Evolutionary conservation across 306 rosid species (phyloP).

Genomic region (Lupinus albus): DNA sequence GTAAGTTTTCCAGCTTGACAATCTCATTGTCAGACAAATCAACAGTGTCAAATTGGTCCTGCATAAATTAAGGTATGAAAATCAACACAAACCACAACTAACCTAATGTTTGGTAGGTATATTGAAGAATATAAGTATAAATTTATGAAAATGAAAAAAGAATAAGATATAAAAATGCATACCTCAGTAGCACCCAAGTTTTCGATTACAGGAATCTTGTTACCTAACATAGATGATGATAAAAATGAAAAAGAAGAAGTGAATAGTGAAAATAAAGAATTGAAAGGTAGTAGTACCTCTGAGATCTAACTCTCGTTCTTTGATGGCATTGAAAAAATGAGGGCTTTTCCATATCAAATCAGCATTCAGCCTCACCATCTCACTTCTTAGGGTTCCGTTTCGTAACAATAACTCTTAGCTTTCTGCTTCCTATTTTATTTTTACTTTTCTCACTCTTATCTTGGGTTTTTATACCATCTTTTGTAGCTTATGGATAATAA

Average conservation of each 20-base stretch:
- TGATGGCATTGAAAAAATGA: slow-evolving; percentile 87
- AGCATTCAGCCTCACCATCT: slow-evolving; percentile 87
- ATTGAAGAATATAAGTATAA: background rate
- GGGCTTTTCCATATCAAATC: slow-evolving; percentile 97
- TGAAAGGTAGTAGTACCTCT: no score
- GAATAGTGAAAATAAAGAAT: no score
- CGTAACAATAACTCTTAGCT: no score
- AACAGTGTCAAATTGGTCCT: slow-evolving; percentile 96
- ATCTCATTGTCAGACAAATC: slow-evolving; percentile 95
- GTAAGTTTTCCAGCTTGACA: slow-evolving; percentile 88
- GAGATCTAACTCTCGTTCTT: slow-evolving; percentile 90
- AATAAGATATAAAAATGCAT: slow-evolving; percentile 10
- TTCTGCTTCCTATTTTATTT: no score
- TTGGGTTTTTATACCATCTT: no score
- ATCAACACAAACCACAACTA: background rate
- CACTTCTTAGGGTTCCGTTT: no score
- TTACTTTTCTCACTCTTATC: no score
- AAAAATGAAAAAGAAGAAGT: background rate
- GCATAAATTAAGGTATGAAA: no score
- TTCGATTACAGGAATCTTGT: slow-evolving; percentile 85
- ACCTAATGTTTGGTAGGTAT: no score
- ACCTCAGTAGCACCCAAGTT: slow-evolving; percentile 99
- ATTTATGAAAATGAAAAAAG: slow-evolving; percentile 11
- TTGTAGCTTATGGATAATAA: no score
- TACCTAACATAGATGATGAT: slow-evolving; percentile 54